A percentile compares a stretch with the other conserved stretches of the same genome.
Evolutionary conservation across 2,329 filamentous ascomycete genomes (phyloP).

Genomic region (Bipolaris sorokiniana): DNA sequence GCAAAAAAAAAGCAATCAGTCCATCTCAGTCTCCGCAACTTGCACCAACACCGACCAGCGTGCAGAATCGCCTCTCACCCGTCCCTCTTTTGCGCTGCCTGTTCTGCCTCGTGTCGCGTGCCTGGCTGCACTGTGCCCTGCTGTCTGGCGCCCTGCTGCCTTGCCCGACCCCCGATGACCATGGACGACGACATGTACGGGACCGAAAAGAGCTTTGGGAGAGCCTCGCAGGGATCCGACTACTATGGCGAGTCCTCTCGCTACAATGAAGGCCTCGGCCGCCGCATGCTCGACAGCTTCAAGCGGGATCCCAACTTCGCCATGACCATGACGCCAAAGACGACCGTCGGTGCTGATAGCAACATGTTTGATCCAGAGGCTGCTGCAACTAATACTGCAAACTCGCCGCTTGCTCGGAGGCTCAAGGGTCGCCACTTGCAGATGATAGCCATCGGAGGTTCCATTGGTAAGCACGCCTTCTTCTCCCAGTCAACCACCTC

Average conservation of each 20-base stretch:
- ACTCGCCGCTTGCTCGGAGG: slow-evolving; percentile 73
- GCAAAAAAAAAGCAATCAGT: slow-evolving; percentile 9
- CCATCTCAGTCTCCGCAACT: background rate
- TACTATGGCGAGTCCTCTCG: slow-evolving; percentile 49
- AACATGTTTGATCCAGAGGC: slow-evolving; percentile 68
- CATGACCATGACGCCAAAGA: slow-evolving; percentile 56
- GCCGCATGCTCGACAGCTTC: slow-evolving; percentile 54
- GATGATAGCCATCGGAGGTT: slow-evolving; percentile 97
- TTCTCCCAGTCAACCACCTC: slow-evolving; percentile 8
- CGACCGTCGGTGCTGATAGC: slow-evolving; percentile 58
- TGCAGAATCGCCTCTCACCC: slow-evolving; percentile 29
- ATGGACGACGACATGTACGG: slow-evolving; percentile 47
- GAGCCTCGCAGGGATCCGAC: slow-evolving; percentile 42
- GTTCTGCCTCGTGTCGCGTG: slow-evolving; percentile 10
- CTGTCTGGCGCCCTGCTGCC: background rate
- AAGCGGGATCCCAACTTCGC: slow-evolving; percentile 50
- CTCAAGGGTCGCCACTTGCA: slow-evolving; percentile 70
- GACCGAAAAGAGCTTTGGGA: slow-evolving; percentile 49
- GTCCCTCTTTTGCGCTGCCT: slow-evolving; percentile 10
- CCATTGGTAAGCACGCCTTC: slow-evolving; percentile 61
- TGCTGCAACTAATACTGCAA: slow-evolving; percentile 68
- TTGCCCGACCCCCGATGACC: slow-evolving; percentile 26
- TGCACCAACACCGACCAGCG: slow-evolving; percentile 25
- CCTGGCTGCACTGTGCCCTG: background rate
- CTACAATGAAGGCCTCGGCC: slow-evolving; percentile 41